Conservation (phyloP, 1,284 basidiomycete species). For the Leccinum colubrinum region DNA sequence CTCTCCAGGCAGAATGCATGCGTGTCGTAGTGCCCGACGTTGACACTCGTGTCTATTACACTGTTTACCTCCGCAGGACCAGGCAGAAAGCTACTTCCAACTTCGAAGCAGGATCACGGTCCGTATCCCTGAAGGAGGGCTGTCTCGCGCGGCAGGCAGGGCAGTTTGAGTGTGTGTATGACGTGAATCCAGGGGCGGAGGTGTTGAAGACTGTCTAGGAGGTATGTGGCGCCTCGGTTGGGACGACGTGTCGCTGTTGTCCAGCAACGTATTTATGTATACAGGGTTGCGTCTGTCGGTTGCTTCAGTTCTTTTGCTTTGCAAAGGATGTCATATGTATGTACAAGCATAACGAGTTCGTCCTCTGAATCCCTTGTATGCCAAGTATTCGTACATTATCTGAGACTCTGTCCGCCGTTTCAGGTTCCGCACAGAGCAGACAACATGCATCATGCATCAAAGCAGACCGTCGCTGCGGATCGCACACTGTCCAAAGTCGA, state of each 20-base stretch:
- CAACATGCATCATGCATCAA: slow-evolving; percentile 15
- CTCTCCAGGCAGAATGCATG: too few species aligned
- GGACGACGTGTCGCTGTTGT: neutral
- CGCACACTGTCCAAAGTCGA: slow-evolving; percentile 63
- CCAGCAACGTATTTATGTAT: neutral
- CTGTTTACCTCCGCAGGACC: too few species aligned
- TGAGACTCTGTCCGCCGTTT: neutral
- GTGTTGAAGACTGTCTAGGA: too few species aligned
- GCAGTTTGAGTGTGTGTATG: too few species aligned
- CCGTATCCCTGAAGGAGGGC: too few species aligned
- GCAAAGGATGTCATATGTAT: neutral
- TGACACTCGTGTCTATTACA: neutral
- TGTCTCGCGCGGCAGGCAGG: too few species aligned
- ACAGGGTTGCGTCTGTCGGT: too few species aligned
- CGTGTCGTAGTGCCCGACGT: neutral
- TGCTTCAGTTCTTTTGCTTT: too few species aligned
- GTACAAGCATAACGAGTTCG: neutral
- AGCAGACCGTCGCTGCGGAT: slow-evolving; percentile 62
- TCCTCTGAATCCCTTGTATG: neutral
- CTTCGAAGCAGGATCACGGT: too few species aligned
- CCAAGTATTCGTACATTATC: neutral
- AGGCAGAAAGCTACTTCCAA: too few species aligned
- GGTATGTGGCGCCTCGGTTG: too few species aligned
- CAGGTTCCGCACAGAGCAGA: neutral
- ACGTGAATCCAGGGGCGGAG: too few species aligned